phyloP scores from a whole-genome alignment of 768 basidiomycete species.

The Baorangia bicolor region DNA sequence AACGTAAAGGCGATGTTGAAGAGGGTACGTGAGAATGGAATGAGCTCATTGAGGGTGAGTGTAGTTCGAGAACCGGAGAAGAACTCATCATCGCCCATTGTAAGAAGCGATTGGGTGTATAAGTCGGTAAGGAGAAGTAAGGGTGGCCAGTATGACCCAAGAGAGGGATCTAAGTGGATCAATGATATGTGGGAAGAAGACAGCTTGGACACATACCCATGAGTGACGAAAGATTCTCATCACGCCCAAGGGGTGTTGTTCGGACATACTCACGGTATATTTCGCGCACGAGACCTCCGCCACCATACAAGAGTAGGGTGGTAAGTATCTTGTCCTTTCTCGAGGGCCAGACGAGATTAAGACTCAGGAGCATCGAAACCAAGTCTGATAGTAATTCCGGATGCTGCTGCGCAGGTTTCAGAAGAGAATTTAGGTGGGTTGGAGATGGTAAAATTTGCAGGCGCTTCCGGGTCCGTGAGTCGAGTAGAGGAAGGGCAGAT shows the following conservation, averaged over 20 bases:
- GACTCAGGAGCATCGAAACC: slow-evolving; percentile 55
- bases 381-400: slow-evolving; percentile 45
- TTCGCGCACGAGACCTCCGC: slow-evolving; percentile 68
- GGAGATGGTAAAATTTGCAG: slow-evolving; percentile 55
- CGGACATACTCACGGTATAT: slow-evolving; percentile 71
- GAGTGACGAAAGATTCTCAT: slow-evolving; percentile 40
- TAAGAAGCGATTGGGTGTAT: slow-evolving; percentile 80
- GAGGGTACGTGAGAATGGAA: slow-evolving; percentile 70
- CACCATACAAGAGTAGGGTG: slow-evolving; percentile 47
- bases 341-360: slow-evolving; percentile 61
- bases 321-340: slow-evolving; percentile 58
- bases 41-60: slow-evolving; percentile 77
- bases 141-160: slow-evolving; percentile 56
- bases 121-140: slow-evolving; percentile 78
- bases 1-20: slow-evolving; percentile 83
- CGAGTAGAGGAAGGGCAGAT: slow-evolving; percentile 43
- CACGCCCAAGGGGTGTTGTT: slow-evolving; percentile 57
- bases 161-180: slow-evolving; percentile 40
- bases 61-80: slow-evolving; percentile 75
- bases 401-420: slow-evolving; percentile 43
- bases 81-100: slow-evolving; percentile 97
- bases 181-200: neutral
- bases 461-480: slow-evolving; percentile 61
- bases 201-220: slow-evolving; percentile 35
- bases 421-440: slow-evolving; percentile 53